Base-by-base conservation (phyloP, 192 early-diverging fungal genomes). In the Rhizophagus clarus region DNA sequence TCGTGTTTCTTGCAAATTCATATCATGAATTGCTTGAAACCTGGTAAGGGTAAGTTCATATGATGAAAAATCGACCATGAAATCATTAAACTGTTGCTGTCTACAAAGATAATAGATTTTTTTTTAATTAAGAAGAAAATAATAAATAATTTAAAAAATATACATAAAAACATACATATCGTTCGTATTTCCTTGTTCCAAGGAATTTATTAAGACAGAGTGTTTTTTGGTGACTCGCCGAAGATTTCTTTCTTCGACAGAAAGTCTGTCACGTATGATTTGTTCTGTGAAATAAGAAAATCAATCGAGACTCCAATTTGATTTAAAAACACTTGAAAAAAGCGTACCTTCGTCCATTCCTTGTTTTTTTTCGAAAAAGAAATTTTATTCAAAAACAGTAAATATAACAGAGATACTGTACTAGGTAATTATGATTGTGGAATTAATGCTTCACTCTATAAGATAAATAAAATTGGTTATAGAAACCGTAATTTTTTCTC, bases 181-280 rank as follows among this genome's bases (percentile, higher is more conserved):
- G 24, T 56, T 56, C 2, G 62, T 22, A 20, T 75, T 56, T 61
- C 74, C 74, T 61, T 61, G 26, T 75, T 61, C 60, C 28, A 75
- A 37, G 0, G 56, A 61, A 62, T 61, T 75, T 4, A 56, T 60
- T 7, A 56, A 75, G 1, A 24, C 26, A 6, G 29, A 49, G n/a
- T 61, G 28, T 61, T 75, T 75, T 10, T 24, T 40, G 40, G 40
- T 42, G 7, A 75, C 74, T 14, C 74, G 56, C 32, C 49, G 74
- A 28, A 75, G 74, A 37, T 28, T 56, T 20, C 74, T 51, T 47
- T 75, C 74, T 60, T 75, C 74, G 8, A 75, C 74, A 8, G 60
- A 15, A 56, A 75, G 74, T 62, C 74, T 75, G 11, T 75, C 74
- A 75, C 74, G 74, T 61, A 75, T 62, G 15, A 75, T 56, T 37